Percentiles rank a stretch among this genome's conserved stretches.
Conservation (phyloP, 805 yeast genomes). For the Myxozyma kluyveri region DNA sequence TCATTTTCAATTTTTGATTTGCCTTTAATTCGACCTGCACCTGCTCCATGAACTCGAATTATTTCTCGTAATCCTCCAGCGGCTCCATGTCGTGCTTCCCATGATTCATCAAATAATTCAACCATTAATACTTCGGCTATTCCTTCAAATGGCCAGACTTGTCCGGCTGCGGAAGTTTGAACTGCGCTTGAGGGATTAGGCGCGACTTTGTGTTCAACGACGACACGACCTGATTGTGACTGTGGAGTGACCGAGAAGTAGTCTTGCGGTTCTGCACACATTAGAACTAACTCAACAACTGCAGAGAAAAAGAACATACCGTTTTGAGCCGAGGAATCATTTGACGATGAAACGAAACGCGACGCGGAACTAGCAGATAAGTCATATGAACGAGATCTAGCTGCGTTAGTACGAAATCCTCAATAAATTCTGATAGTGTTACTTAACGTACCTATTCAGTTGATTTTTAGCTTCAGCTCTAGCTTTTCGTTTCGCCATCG, state of each 20-base stretch:
- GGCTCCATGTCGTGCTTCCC: slow-evolving; percentile 98
- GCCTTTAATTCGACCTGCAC: slow-evolving; percentile 79
- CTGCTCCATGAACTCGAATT: slow-evolving; percentile 72
- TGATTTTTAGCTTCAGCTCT: slow-evolving; percentile 27
- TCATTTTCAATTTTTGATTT: slow-evolving; percentile 61
- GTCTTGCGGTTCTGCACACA: slow-evolving; percentile 12
- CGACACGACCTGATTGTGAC: slow-evolving; percentile 68
- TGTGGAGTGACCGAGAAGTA: slow-evolving; percentile 60
- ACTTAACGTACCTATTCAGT: slow-evolving; percentile 9
- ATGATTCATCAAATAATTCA: slow-evolving; percentile 76
- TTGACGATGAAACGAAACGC: slow-evolving; percentile 19
- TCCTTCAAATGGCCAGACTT: slow-evolving; percentile 93
- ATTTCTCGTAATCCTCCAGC: slow-evolving; percentile 88
- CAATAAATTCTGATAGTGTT: too few relatives aligned
- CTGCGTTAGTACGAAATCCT: too few relatives aligned
- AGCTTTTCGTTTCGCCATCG: slow-evolving; percentile 82
- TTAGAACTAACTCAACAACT: not conserved
- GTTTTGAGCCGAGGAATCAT: too few relatives aligned
- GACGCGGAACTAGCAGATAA: slow-evolving; percentile 36
- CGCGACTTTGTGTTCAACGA: slow-evolving; percentile 70
- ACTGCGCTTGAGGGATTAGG: slow-evolving; percentile 56
- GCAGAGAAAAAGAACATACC: slow-evolving; percentile 4
- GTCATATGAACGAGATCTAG: slow-evolving; percentile 15
- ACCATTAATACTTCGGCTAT: slow-evolving; percentile 75
- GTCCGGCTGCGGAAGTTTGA: slow-evolving; percentile 31